These are phyloP conservation scores for Trypanosomatidae sp. DNA, from an alignment of 208 protist species.

Conservation along the genomic window DNA sequence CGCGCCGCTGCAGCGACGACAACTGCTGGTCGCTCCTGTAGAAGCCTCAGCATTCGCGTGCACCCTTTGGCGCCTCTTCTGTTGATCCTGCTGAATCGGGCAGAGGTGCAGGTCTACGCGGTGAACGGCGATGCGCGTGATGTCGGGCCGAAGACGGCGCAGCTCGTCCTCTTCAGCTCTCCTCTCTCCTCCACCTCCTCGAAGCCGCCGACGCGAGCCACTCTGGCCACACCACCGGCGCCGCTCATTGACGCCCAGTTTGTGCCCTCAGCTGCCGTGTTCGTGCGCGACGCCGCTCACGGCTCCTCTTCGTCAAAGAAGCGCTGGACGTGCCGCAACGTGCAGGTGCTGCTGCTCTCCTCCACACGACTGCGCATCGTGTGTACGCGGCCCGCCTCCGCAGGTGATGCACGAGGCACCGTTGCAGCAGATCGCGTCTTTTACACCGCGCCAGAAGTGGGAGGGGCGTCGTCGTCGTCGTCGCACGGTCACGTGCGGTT, in stretches of 20 bases:
- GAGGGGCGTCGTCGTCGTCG: not conserved
- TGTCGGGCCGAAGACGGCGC: slow-evolving; percentile 1
- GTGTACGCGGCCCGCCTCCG: slow-evolving; percentile 13
- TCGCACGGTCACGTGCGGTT: slow-evolving; percentile 1
- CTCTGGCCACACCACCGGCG: not conserved
- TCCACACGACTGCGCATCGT: slow-evolving; percentile 14
- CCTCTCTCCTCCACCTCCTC: no score
- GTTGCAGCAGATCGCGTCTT: slow-evolving; percentile 26
- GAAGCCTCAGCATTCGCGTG: slow-evolving; percentile 29
- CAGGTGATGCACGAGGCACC: not conserved
- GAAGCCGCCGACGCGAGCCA: no score
- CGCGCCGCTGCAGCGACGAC: not conserved
- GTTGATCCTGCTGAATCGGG: slow-evolving; percentile 13
- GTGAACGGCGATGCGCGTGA: slow-evolving; percentile 11
- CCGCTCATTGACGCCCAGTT: slow-evolving; percentile 30
- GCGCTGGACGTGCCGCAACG: slow-evolving; percentile 17
- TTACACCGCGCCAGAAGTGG: slow-evolving; percentile 6
- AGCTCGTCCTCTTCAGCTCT: slow-evolving; percentile 10
- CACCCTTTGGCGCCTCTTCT: slow-evolving; percentile 44
- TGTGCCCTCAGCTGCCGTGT: slow-evolving; percentile 21
- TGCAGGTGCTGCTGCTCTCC: slow-evolving; percentile 30
- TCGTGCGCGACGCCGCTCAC: slow-evolving; percentile 4
- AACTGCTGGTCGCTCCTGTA: no score
- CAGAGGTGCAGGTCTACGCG: slow-evolving; percentile 35
- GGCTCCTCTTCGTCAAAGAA: not conserved